These are phyloP conservation scores for Floccularia luteovirens DNA, from an alignment of 768 basidiomycete species.

Conservation along the genomic window DNA sequence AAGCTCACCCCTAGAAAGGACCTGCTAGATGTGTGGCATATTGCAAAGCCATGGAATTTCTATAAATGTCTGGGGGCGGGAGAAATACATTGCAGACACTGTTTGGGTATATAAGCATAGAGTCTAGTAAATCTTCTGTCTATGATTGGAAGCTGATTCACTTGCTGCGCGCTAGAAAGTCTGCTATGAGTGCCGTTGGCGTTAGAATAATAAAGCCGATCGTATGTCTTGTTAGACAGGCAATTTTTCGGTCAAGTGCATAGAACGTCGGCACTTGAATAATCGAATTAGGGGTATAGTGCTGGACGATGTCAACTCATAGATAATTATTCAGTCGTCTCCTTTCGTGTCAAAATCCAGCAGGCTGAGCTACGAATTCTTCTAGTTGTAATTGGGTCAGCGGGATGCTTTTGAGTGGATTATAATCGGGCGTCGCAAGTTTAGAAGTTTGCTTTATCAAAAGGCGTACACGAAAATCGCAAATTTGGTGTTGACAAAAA, in stretches of 20 bases:
- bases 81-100: too few species aligned
- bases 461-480: constrained; percentile 14
- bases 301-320: background rate
- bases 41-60: background rate
- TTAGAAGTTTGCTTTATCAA: constrained; percentile 14
- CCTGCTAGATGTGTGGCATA: background rate
- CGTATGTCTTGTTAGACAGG: too few species aligned
- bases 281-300: background rate
- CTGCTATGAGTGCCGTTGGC: background rate
- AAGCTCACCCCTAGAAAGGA: too few species aligned
- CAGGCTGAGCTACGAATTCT: too few species aligned
- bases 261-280: background rate
- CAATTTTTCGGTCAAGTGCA: too few species aligned
- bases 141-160: background rate
- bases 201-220: too few species aligned
- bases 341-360: background rate
- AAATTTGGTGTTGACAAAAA: constrained; percentile 15
- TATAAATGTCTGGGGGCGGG: background rate
- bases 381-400: too few species aligned
- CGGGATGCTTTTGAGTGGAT: background rate
- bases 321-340: background rate
- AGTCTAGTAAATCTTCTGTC: background rate
- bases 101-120: background rate
- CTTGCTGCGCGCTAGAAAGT: background rate
- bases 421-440: background rate